These are phyloP conservation scores for Lupinus albus DNA, from an alignment of 306 rosid species.

Conservation along the genomic window DNA sequence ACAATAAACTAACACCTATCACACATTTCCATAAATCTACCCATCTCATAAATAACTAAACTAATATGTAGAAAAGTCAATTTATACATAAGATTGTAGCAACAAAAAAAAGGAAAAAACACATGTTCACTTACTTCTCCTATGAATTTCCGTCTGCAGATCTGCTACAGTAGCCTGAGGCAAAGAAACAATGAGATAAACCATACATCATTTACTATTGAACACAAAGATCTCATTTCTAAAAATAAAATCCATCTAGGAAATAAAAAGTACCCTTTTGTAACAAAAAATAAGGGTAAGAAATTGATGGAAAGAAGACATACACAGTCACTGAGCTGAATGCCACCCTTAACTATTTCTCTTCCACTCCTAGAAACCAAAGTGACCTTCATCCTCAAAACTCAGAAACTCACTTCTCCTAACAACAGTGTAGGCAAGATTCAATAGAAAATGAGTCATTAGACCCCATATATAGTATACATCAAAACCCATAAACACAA, in stretches of 20 bases:
- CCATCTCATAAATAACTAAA: constrained; percentile 25
- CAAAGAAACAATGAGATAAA: constrained; percentile 35
- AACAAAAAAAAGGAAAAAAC: background rate
- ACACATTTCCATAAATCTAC: constrained; percentile 12
- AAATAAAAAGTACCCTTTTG: too few species aligned
- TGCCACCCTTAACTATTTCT: constrained; percentile 81
- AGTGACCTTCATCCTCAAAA: constrained; percentile 69
- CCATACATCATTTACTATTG: constrained; percentile 19
- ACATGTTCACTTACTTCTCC: constrained; percentile 65
- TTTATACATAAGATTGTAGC: background rate
- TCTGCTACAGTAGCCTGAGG: constrained; percentile 87
- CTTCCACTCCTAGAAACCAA: constrained; percentile 83
- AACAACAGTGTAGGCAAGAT: constrained; percentile 42
- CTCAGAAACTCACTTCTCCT: constrained; percentile 40
- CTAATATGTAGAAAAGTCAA: constrained; percentile 7
- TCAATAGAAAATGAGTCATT: constrained; percentile 8
- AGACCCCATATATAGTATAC: background rate
- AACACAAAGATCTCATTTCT: constrained; percentile 19
- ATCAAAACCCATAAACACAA: constrained; percentile 5
- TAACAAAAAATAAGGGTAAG: background rate
- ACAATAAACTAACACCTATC: background rate
- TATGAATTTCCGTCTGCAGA: constrained; percentile 86
- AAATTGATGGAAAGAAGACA: constrained; percentile 32
- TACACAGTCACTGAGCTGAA: constrained; percentile 78
- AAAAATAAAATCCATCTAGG: constrained; percentile 2